Percentiles rank a stretch among this genome's conserved stretches.
Conservation (phyloP, 2,329 filamentous ascomycete genomes). For the Cladosporium cucumerinum region DNA sequence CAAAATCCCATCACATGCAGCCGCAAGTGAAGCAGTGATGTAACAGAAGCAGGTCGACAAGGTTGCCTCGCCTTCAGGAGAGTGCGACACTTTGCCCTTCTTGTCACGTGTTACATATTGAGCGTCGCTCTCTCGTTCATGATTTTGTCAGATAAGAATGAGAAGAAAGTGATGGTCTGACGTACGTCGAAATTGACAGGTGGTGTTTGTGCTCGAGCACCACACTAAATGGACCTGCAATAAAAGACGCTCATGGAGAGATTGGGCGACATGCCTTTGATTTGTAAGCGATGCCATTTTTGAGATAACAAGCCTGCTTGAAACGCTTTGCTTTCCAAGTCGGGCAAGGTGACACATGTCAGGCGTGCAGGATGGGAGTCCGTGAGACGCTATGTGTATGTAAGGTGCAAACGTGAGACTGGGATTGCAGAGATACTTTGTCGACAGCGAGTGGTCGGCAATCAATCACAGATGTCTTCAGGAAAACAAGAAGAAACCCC, state of each 20-base stretch:
- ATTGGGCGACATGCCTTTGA: not conserved
- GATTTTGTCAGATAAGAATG: not conserved
- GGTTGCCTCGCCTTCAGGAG: not conserved
- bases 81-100: not conserved
- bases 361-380: not conserved
- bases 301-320: not conserved
- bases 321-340: not conserved
- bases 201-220: not conserved
- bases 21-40: not conserved
- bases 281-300: not conserved
- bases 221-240: not conserved
- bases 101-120: not conserved
- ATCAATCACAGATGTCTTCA: no score
- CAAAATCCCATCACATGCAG: not conserved
- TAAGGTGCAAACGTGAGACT: not conserved
- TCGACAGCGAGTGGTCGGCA: no score
- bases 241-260: not conserved
- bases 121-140: not conserved
- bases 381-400: not conserved
- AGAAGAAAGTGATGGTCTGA: not conserved
- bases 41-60: not conserved
- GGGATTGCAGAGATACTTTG: not conserved
- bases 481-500: no score
- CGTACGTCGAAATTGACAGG: not conserved
- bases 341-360: not conserved